Conservation (phyloP, 2,329 filamentous ascomycete genomes). For the Neofusicoccum sp. region DNA sequence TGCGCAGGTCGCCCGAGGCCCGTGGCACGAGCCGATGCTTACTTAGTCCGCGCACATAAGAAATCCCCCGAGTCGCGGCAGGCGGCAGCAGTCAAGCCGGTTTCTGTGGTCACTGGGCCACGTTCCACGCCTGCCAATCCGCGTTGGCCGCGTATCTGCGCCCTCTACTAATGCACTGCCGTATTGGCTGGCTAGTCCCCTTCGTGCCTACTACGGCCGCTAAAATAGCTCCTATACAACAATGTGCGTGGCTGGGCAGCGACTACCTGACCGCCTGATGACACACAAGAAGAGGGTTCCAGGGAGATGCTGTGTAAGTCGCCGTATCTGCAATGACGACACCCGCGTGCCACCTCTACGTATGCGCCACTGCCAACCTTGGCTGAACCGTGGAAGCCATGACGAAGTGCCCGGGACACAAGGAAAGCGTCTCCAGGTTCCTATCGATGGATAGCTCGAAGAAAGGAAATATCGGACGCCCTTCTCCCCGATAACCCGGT, state of each 20-base stretch:
- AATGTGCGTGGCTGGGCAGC: neutral
- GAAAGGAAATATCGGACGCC: too few relatives aligned
- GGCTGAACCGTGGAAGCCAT: too few relatives aligned
- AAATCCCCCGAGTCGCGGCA: neutral
- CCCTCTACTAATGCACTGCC: neutral
- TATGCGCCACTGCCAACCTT: too few relatives aligned
- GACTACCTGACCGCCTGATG: neutral
- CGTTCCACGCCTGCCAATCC: constrained; percentile 1
- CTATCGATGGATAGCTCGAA: too few relatives aligned
- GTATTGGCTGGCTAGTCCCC: neutral
- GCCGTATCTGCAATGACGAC: too few relatives aligned
- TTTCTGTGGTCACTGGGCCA: neutral
- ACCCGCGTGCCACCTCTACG: too few relatives aligned
- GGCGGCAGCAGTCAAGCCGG: neutral
- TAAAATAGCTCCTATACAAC: constrained; percentile 3
- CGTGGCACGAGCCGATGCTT: neutral
- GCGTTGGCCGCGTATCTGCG: constrained; percentile 1
- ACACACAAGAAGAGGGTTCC: neutral
- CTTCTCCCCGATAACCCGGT: too few relatives aligned
- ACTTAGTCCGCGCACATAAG: neutral
- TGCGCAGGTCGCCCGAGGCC: neutral
- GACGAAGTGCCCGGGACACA: too few relatives aligned
- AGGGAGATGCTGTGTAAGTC: too few relatives aligned
- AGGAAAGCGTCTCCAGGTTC: too few relatives aligned
- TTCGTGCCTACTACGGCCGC: neutral